Evolutionary conservation across 192 early-diverging fungal species (phyloP), one percentile per base, ranked within the genome.

Genomic region (Lunasporangiospora selenospora): DNA sequence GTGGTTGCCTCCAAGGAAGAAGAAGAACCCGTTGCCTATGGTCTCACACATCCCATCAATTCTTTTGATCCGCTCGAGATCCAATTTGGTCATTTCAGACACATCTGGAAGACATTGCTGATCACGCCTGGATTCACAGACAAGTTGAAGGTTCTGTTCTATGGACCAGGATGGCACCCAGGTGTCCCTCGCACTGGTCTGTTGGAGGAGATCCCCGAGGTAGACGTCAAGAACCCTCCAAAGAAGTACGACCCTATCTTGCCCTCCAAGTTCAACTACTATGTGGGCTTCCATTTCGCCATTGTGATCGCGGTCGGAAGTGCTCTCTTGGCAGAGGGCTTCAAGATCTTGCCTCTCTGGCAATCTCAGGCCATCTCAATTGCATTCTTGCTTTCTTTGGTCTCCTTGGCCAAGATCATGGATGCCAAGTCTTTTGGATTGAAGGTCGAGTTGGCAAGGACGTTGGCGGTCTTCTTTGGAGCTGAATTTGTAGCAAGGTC

Each of bases 21-120:
- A 12, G 71, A 71, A 31, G 85, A 85, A 49, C 77, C 75, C 13
- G 85, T 87, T 0, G 53, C 82, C 19, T 87, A 65, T 65, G 85
- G 85, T n/a, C 32, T 85, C 18, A 80, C 78, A 1, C 85, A 87
- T 41, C 83, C 81, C 13, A 85, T 87, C 75, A 77, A 85, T 38
- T 81, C 85, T 24, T 87, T 87, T 60, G 79, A 87, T 32, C 85
- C 85, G 10, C 49, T 85, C 39, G 50, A 45, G n/a, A 78, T 87
- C 34, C 85, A 87, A 53, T 54, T 76, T 13, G 77, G 83, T 19
- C 85, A 85, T 43, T 76, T 85, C 30, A 39, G 34, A 11, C 79
- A 85, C 37, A 79, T 82, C 41, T 56, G 76, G 61, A 65, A 60
- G 21, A 85, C 77, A 41, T 53, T 65, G 31, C 70, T 52, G 64